Evolutionary conservation across 306 rosid genomes (phyloP), one percentile per base, ranked within the genome.

Genomic region (Corylus avellana): DNA sequence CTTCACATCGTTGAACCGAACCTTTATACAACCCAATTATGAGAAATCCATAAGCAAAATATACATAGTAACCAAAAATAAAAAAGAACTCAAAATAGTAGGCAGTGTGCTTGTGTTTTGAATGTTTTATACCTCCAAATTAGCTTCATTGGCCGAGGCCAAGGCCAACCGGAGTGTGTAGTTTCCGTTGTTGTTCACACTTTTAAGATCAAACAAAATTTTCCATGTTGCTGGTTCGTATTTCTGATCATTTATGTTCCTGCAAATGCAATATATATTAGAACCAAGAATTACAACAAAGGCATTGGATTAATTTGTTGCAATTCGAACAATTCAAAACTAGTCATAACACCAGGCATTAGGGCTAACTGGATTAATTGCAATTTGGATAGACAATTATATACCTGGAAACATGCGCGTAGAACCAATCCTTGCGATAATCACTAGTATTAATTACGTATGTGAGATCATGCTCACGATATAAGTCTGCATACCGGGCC

Each of bases 131-230:
- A 94, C 95, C 96, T 90, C 88, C 22, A 92, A 46, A 16, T 86
- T 79, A 25, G 89, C 75, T 2, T 37, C 29, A 29, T 81, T n/a
- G 12, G 96, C 86, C 4, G 88, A 80, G 37, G 97, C 97, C 48
- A 95, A 39, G 42, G 97, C 97, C 37, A 95, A 1, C 75, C 88
- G 98, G 55, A 95, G 86, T 20, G 96, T 92, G 83, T 95, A 92
- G 42, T 75, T 83, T 78, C 86, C 89, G 0, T 9, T 11, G 16
- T 51, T 7, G 37, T 9, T 12, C 42, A 27, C 68, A 17, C 35
- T 76, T 12, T 86, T 50, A 25, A 86, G 89, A 10, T 80, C 58
- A 74, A 92, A 95, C 62, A 25, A 14, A 75, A 92, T 80, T 71
- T 89, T 86, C 98, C 98, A 90, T 9, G 96, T 91, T 32, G 97